phyloP scores from a whole-genome alignment of 352 stramenopile genomes.

The Pythium periplocum region DNA sequence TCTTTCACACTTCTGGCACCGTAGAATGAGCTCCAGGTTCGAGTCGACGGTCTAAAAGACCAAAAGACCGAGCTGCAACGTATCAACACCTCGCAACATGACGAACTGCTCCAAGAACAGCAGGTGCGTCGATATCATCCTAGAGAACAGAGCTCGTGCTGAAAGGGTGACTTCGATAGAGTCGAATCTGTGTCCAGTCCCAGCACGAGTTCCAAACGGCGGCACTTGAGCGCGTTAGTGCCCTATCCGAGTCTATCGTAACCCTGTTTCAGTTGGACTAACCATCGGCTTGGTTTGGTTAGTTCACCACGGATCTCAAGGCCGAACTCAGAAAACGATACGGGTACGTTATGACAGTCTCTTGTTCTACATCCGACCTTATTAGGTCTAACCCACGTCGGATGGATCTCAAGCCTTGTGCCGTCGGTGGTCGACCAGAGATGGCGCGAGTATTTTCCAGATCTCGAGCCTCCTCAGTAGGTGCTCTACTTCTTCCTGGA shows the following conservation, averaged over 20 bases:
- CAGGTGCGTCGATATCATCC: no score
- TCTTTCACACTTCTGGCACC: no score
- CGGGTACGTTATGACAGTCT: conserved; percentile 26
- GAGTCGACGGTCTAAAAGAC: conserved; percentile 17
- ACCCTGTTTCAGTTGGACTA: no score
- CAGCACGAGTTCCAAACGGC: no score
- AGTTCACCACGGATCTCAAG: conserved; percentile 53
- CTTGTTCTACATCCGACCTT: conserved; percentile 9
- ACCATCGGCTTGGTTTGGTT: neutral
- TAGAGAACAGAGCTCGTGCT: no score
- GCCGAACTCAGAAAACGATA: conserved; percentile 49
- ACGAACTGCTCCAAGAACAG: conserved; percentile 4
- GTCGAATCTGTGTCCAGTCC: no score
- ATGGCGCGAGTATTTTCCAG: conserved; percentile 53
- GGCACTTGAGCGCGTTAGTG: no score
- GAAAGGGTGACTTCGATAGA: no score
- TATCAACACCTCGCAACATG: conserved; percentile 11
- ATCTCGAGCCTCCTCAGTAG: conserved; percentile 7
- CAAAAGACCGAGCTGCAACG: conserved; percentile 22
- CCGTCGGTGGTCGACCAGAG: conserved; percentile 41
- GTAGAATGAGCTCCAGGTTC: conserved; percentile 19
- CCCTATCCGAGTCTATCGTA: no score
- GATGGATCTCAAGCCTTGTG: conserved; percentile 17
- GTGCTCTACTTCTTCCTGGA: no score
- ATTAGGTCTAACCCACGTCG: no score